Conservation (phyloP, 371 early-diverging fungal genomes). For the Choanephora cucurbitarum region DNA sequence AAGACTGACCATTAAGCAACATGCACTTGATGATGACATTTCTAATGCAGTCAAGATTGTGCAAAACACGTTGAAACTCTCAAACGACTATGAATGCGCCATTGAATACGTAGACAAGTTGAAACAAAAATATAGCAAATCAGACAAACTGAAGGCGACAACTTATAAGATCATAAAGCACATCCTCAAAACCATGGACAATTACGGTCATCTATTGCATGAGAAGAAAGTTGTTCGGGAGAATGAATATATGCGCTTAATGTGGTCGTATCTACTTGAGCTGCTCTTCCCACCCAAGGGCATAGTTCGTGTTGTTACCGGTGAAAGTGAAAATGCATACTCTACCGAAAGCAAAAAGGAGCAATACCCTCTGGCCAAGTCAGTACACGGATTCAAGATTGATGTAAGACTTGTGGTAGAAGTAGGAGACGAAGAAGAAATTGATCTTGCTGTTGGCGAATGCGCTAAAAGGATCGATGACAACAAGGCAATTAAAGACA, state of each 20-base stretch:
- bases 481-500: slow-evolving; percentile 17
- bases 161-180: slow-evolving; percentile 17
- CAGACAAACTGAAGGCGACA: slow-evolving; percentile 2
- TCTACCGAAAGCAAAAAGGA: slow-evolving; percentile 8
- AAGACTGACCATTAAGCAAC: slow-evolving; percentile 10
- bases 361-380: slow-evolving; percentile 9
- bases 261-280: slow-evolving; percentile 12
- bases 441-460: slow-evolving; percentile 15
- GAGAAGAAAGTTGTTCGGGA: slow-evolving; percentile 2
- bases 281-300: slow-evolving; percentile 12
- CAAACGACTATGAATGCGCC: no score
- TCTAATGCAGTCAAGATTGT: slow-evolving; percentile 13
- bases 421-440: slow-evolving; percentile 2
- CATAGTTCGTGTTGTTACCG: slow-evolving; percentile 12
- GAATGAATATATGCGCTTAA: slow-evolving; percentile 5
- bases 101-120: slow-evolving; percentile 7
- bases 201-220: neutral
- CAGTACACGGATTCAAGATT: slow-evolving; percentile 15
- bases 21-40: slow-evolving; percentile 10
- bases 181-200: slow-evolving; percentile 12
- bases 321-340: slow-evolving; percentile 10
- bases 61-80: no score
- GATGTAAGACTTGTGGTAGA: slow-evolving; percentile 17
- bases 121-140: slow-evolving; percentile 9
- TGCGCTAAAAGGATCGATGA: slow-evolving; percentile 12